A percentile compares a stretch with the other conserved stretches of the same genome.
Evolutionary conservation across 179 eudicot species (phyloP).

Genomic region (Actinidia chinensis): DNA sequence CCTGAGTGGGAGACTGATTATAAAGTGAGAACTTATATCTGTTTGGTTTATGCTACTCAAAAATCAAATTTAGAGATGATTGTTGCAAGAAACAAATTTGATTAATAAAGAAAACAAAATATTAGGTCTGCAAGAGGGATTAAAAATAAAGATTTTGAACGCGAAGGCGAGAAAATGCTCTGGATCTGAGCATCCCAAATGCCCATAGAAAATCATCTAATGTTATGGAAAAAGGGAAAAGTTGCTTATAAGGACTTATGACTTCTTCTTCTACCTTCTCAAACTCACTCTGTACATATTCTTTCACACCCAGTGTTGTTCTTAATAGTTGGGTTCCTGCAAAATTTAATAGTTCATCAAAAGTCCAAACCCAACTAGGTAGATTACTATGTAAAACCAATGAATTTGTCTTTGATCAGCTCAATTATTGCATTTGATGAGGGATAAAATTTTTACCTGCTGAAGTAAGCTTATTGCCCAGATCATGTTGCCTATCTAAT

Average conservation of each 20-base stretch:
- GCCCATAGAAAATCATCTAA: slow-evolving; percentile 91
- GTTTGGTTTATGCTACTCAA: not conserved
- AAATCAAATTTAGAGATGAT: not conserved
- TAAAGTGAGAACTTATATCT: not conserved
- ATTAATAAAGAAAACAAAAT: slow-evolving; percentile 23
- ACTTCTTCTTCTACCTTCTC: slow-evolving; percentile 64
- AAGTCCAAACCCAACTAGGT: not conserved
- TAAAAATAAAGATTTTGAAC: slow-evolving; percentile 79
- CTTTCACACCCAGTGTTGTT: slow-evolving; percentile 84
- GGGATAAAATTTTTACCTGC: too few relatives aligned
- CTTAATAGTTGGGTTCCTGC: slow-evolving; percentile 87
- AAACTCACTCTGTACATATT: slow-evolving; percentile 80
- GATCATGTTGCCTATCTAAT: too few relatives aligned
- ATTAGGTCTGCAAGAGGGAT: slow-evolving; percentile 95
- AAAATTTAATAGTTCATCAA: slow-evolving; percentile 12
- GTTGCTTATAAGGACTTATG: slow-evolving; percentile 58
- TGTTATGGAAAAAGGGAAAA: slow-evolving; percentile 71
- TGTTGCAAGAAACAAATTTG: not conserved
- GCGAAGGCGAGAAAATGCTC: slow-evolving; percentile 85
- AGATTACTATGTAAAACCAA: too few relatives aligned
- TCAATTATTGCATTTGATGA: too few relatives aligned
- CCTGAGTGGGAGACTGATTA: not conserved
- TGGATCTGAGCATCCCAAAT: slow-evolving; percentile 87
- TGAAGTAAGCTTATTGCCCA: too few relatives aligned
- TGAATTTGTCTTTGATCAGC: too few relatives aligned